Base-by-base conservation (phyloP, 176 grass and related monocot species). In the Carex pumila region DNA sequence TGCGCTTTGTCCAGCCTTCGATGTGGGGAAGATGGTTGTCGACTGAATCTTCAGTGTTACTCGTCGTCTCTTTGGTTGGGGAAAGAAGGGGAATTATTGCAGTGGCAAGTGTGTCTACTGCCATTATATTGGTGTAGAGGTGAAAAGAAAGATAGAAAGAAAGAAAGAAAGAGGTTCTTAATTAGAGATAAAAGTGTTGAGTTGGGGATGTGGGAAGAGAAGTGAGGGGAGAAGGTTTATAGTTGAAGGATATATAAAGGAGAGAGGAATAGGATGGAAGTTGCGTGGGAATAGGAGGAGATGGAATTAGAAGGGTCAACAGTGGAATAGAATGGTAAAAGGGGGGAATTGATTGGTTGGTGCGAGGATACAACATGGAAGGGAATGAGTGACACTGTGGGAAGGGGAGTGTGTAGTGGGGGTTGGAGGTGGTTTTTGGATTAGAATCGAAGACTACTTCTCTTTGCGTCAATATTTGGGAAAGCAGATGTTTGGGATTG, bases 1-100 rank as follows among this genome's bases (percentile, higher is more conserved):
- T 99, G 87, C 85, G 75, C 87, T 99, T 95, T 7, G 93, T 87
- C 91, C 92, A 95, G 5, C 96, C 93, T 45, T 87, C 84, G 10
- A 86, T 54, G 17, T 95, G 91, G 12, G 88, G 96, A 52, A 92
- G 50, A 66, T 74, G 85, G 31, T 52, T 76, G 81, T 84, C 86
- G 13, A 94, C 90, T 25, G 92, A 89, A 10, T 90, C 84, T 82
- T 88, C 82, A 5, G 72, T 84, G 61, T 84, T 86, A 71, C 85
- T 98, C 45, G 73, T 54, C 12, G 85, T 81, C 52, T 84, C 86
- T 4, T 59, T 57, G 10, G 31, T 34, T 12, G 81, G 49, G 57
- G 66, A 81, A 17, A 81, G 49, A 17, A 72, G 85, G 31, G 85
- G 72, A 6, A 85, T 18, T 49, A 82, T 21, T 39, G 80, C 2